Evolutionary conservation across 163 green algal species (phyloP), one percentile per base, ranked within the genome.

Genomic region (Chloromonas sp.): DNA sequence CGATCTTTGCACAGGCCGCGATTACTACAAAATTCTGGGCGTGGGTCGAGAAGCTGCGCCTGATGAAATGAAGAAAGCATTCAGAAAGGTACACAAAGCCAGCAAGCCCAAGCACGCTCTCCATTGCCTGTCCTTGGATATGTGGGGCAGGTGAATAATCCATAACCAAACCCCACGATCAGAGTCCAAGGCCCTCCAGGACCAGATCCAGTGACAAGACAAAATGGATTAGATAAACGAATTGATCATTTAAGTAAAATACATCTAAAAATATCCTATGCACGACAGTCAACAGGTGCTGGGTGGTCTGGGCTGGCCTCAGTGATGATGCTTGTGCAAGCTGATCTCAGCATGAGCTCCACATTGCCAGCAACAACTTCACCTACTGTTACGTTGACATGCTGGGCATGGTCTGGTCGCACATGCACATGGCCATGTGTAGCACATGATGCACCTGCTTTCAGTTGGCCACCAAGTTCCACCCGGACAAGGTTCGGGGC

Each of bases 1-100:
- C 14, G 13, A 14, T 58, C 14, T 58, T 11, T 36, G 5, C 5
- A 14, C 71, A 58, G 88, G 86, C 14, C 88, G 87, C 60, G 86
- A 91, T 81, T 98, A 98, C 82, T 98, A 98, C 81, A 76, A 83
- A 0, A 90, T 96, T 0, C 84, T 98, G 5, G 92, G 94, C 0
- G 92, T 98, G 0, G n/a, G 84, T 0, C 95, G 93, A 82, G 85
- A 84, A 14, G 91, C 93, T 1, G 87, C 89, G 60, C 94, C 97
- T 14, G 87, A 88, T 58, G 86, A 89, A 14, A 78, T 97, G 0
- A 97, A 97, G 83, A 95, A 95, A 84, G 90, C 62, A 1, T 84
- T 80, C 36, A n/a, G 70, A 1, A 84, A 84, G 81, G 81, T 84
- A 60, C 2, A 60, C 1, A 1, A 70, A 36, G 2, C 2, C 2